Evolutionary conservation across 2,329 filamentous ascomycete species (phyloP).

Genomic region (Neopestalotiopsis sp.): DNA sequence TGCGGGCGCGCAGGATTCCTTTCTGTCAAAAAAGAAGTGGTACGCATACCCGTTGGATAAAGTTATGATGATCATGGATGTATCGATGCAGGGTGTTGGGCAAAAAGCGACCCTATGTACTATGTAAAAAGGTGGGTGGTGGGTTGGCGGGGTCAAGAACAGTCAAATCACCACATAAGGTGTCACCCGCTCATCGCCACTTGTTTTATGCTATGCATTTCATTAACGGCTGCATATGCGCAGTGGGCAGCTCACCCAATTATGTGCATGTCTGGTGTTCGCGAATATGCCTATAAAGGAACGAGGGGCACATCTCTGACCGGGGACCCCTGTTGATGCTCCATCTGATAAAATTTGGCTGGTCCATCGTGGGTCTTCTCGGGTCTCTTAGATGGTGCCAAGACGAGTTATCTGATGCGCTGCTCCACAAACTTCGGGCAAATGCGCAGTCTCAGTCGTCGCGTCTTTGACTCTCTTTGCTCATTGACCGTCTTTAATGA

Average conservation of each 20-base stretch:
- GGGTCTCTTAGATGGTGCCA: slow-evolving; percentile 2
- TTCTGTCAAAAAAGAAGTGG: neutral
- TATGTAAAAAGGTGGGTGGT: too few species aligned
- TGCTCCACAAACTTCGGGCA: slow-evolving; percentile 11
- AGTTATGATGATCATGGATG: neutral
- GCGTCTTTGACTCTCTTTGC: neutral
- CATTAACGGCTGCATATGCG: neutral
- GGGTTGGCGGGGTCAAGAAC: too few species aligned
- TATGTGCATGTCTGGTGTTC: neutral
- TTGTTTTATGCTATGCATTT: neutral
- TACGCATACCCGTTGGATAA: neutral
- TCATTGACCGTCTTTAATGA: neutral
- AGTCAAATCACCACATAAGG: neutral
- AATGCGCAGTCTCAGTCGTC: slow-evolving; percentile 4
- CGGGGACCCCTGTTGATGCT: neutral
- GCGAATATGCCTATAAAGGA: neutral
- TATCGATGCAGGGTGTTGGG: neutral
- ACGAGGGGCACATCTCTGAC: too few species aligned
- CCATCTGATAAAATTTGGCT: slow-evolving; percentile 14
- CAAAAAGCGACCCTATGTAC: too few species aligned
- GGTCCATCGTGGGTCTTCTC: neutral
- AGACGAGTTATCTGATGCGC: slow-evolving; percentile 11
- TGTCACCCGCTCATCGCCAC: neutral
- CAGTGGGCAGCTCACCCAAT: neutral
- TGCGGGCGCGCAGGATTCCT: neutral